phyloP scores from a whole-genome alignment of 2,329 filamentous ascomycete species.

The Sporothrix inflata region DNA sequence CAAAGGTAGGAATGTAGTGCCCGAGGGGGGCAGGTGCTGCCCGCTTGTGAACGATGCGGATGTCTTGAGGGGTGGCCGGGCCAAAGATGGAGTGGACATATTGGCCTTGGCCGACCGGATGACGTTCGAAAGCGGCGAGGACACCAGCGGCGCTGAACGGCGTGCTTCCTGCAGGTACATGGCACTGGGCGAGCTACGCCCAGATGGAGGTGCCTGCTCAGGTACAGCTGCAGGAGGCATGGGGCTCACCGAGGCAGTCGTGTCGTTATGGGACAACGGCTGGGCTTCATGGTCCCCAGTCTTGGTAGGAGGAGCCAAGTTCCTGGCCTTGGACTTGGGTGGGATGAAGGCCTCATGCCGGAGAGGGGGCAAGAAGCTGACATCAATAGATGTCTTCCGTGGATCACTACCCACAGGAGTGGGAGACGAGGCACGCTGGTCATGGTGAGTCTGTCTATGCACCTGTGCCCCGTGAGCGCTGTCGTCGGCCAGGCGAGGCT shows the following conservation, averaged over 20 bases:
- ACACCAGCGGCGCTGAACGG: constrained; percentile 38
- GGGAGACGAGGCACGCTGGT: neutral
- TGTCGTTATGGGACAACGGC: neutral
- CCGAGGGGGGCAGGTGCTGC: neutral
- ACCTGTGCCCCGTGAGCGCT: neutral
- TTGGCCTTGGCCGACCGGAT: constrained; percentile 30
- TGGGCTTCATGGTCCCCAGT: neutral
- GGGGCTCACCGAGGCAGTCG: neutral
- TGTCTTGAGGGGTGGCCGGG: constrained; percentile 21
- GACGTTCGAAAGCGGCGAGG: constrained; percentile 34
- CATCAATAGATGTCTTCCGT: constrained; percentile 32
- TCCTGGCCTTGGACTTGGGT: constrained; percentile 34
- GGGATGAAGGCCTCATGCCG: constrained; percentile 46
- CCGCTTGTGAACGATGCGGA: neutral
- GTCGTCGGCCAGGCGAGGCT: neutral
- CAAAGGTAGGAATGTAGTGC: neutral
- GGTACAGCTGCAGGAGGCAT: neutral
- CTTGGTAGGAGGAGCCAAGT: neutral
- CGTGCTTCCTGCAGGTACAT: constrained; percentile 45
- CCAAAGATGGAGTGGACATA: constrained; percentile 20
- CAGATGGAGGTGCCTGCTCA: neutral
- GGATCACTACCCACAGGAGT: neutral
- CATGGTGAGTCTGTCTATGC: neutral
- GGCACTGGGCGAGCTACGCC: constrained; percentile 37
- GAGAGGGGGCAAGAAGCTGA: constrained; percentile 44